These are phyloP conservation scores for Ganoderma boninense DNA, from an alignment of 1,284 basidiomycete species.

Conservation along the genomic window DNA sequence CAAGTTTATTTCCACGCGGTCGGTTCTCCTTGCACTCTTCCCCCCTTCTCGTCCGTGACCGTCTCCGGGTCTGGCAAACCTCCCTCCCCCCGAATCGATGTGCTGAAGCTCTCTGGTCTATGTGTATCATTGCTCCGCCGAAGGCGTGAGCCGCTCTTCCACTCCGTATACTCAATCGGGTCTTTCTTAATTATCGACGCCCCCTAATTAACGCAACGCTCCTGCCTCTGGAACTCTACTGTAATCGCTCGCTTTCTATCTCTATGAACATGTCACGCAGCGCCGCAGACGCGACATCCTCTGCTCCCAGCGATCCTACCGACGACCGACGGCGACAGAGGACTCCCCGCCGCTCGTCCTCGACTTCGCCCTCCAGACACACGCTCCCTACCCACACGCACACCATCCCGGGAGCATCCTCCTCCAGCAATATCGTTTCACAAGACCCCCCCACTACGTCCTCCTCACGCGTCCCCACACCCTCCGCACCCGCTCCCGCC, in stretches of 20 bases:
- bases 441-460: constrained; percentile 21
- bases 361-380: constrained; percentile 28
- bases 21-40: constrained; percentile 33
- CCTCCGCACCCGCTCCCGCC: constrained; percentile 17
- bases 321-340: constrained; percentile 28
- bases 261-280: constrained; percentile 37
- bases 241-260: constrained; percentile 38
- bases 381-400: constrained; percentile 32
- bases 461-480: constrained; percentile 21
- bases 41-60: constrained; percentile 34
- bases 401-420: constrained; percentile 27
- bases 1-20: constrained; percentile 34
- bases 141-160: constrained; percentile 37
- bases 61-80: constrained; percentile 34
- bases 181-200: constrained; percentile 36
- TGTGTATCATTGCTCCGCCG: constrained; percentile 40
- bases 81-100: constrained; percentile 39
- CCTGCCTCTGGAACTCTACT: constrained; percentile 31
- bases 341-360: constrained; percentile 20
- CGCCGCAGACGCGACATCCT: constrained; percentile 32
- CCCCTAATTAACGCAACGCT: constrained; percentile 39
- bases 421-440: constrained; percentile 24
- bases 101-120: constrained; percentile 40
- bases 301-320: constrained; percentile 33
- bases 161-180: constrained; percentile 39